Conservation (phyloP, 2,329 filamentous ascomycete species). For the Tolypocladium pustulatum region DNA sequence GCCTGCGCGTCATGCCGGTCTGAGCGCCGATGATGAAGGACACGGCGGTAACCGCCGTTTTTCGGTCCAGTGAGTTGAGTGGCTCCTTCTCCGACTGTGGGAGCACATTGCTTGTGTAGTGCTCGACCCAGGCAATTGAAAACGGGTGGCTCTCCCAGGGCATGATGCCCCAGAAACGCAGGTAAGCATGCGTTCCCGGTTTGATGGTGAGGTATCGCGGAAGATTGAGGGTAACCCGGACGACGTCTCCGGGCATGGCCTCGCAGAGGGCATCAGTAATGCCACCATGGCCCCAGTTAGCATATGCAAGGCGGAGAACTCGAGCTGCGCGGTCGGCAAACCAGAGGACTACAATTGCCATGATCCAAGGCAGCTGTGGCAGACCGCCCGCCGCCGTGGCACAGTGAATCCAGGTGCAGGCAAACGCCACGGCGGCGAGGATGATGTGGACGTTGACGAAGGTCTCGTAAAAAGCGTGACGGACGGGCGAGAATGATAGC, state of each 20-base stretch:
- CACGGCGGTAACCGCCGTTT: slow-evolving; percentile 43
- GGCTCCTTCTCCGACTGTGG: slow-evolving; percentile 31
- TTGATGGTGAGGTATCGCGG: slow-evolving; percentile 55
- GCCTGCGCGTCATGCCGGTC: slow-evolving; percentile 75
- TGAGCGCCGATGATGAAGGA: slow-evolving; percentile 82
- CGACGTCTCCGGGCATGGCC: slow-evolving; percentile 57
- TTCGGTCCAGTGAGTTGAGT: slow-evolving; percentile 26
- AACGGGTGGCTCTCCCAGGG: slow-evolving; percentile 70
- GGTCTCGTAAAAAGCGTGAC: slow-evolving; percentile 95
- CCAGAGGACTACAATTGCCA: slow-evolving; percentile 70
- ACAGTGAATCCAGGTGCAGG: slow-evolving; percentile 71
- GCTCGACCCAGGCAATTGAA: slow-evolving; percentile 64
- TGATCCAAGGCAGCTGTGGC: slow-evolving; percentile 63
- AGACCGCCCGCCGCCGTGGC: slow-evolving; percentile 55
- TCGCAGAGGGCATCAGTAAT: slow-evolving; percentile 58
- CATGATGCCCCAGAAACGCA: slow-evolving; percentile 57
- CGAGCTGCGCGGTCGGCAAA: slow-evolving; percentile 56
- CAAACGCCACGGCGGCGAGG: slow-evolving; percentile 56
- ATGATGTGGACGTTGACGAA: slow-evolving; percentile 83
- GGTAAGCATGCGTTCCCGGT: slow-evolving; percentile 65
- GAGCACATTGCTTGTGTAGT: slow-evolving; percentile 30
- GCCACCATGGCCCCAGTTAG: slow-evolving; percentile 50
- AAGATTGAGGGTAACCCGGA: slow-evolving; percentile 59
- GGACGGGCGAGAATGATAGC: slow-evolving; percentile 64
- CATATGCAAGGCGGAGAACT: slow-evolving; percentile 51